Percentiles rank a stretch among this genome's conserved stretches.
These are phyloP conservation scores for Talaromyces sp. DNA, from an alignment of 2,329 filamentous ascomycete genomes.

Conservation along the genomic window DNA sequence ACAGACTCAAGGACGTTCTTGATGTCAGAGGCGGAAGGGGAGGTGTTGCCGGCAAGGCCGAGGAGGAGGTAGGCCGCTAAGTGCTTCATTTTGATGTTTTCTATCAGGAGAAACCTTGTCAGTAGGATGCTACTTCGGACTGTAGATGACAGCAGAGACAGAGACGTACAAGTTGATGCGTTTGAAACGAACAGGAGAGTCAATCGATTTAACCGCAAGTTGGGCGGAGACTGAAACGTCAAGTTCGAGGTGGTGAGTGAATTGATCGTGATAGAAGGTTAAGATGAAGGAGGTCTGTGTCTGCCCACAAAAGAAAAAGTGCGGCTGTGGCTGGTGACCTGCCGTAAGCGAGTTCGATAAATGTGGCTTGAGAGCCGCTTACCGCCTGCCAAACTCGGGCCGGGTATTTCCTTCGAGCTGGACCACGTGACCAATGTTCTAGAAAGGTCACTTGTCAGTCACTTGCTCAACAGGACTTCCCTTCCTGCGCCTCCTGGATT, in stretches of 20 bases:
- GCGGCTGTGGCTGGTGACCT: slow-evolving; percentile 35
- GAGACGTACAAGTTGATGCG: slow-evolving; percentile 26
- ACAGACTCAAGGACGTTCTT: slow-evolving; percentile 87
- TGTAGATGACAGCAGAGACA: neutral
- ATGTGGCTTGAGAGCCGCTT: slow-evolving; percentile 26
- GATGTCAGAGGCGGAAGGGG: slow-evolving; percentile 81
- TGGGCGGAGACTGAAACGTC: slow-evolving; percentile 99
- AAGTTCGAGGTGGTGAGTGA: slow-evolving; percentile 61
- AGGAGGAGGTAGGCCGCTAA: slow-evolving; percentile 99
- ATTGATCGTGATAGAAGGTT: slow-evolving; percentile 30
- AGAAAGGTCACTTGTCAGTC: slow-evolving; percentile 11
- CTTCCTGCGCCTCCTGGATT: neutral
- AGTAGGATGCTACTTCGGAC: neutral
- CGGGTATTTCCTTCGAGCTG: neutral
- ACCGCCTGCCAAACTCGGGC: slow-evolving; percentile 14
- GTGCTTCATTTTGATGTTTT: slow-evolving; percentile 86
- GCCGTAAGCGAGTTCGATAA: slow-evolving; percentile 35
- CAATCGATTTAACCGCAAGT: slow-evolving; percentile 99
- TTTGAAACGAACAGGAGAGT: slow-evolving; percentile 54
- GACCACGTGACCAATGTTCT: slow-evolving; percentile 16
- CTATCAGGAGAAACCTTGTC: neutral
- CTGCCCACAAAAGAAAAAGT: slow-evolving; percentile 33
- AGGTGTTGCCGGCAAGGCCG: slow-evolving; percentile 85
- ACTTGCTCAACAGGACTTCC: neutral
- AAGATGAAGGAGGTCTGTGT: slow-evolving; percentile 23